These are phyloP conservation scores for Melocanna baccifera DNA, from an alignment of 176 grass and related monocot species.

Conservation along the genomic window DNA sequence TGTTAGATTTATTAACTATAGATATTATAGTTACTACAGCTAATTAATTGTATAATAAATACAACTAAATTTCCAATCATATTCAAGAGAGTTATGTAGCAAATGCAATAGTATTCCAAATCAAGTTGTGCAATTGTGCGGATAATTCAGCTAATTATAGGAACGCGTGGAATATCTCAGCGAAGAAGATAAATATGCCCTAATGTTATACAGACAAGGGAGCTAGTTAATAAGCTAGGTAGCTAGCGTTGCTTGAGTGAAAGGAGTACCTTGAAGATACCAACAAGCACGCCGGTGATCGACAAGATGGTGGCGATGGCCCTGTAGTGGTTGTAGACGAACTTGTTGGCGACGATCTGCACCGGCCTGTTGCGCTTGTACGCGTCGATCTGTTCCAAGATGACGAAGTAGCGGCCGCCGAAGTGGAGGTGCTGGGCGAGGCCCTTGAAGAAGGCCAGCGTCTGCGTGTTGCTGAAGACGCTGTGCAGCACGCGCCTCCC, in stretches of 20 bases:
- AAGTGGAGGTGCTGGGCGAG: background rate
- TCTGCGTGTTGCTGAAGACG: background rate
- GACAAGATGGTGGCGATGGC: background rate
- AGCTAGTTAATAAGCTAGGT: too few species aligned
- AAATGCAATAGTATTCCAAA: too few species aligned
- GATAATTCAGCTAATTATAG: too few species aligned
- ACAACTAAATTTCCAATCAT: too few species aligned
- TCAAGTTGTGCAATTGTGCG: too few species aligned
- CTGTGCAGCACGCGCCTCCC: background rate
- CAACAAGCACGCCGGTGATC: background rate
- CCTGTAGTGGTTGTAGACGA: background rate
- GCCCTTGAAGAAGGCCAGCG: background rate
- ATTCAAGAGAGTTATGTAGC: too few species aligned
- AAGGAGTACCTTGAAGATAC: background rate
- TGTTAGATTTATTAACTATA: too few species aligned
- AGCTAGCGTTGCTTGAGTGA: background rate
- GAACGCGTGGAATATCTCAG: too few species aligned
- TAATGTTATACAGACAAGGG: too few species aligned
- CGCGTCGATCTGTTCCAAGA: background rate
- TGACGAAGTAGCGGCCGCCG: background rate
- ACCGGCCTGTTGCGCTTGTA: background rate
- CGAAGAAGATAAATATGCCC: too few species aligned
- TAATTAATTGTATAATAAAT: too few species aligned
- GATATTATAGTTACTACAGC: too few species aligned
- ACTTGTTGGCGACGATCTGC: background rate